Evolutionary conservation across 2,329 filamentous ascomycete species (phyloP).

Genomic region (Colletotrichum phormii): DNA sequence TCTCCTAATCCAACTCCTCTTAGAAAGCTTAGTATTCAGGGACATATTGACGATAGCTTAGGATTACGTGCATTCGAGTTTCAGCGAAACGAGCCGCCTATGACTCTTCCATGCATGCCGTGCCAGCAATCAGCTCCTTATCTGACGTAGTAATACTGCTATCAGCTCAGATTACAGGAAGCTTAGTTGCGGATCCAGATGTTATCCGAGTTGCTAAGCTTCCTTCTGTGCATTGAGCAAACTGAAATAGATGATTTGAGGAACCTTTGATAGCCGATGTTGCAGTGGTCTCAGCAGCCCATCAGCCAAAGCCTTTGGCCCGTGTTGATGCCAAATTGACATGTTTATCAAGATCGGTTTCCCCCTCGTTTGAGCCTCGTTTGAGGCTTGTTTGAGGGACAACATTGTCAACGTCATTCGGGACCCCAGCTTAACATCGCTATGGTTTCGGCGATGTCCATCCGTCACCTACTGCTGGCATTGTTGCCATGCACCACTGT

Average conservation of each 20-base stretch:
- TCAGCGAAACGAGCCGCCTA: not conserved
- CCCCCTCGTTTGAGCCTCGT: not conserved
- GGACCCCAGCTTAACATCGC: not conserved
- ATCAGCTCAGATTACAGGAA: too few species aligned
- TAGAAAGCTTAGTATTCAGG: not conserved
- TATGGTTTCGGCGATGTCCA: slow-evolving; percentile 1
- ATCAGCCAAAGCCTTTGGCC: not conserved
- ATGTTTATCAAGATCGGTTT: not conserved
- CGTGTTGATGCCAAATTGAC: too few species aligned
- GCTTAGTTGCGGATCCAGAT: too few species aligned
- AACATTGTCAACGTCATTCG: not conserved
- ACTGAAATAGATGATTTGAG: not conserved
- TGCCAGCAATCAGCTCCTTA: too few species aligned
- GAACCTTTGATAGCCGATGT: not conserved
- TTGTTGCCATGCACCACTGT: slow-evolving; percentile 12
- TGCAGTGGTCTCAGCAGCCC: not conserved
- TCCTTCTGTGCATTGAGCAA: not conserved
- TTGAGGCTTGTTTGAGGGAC: accelerated
- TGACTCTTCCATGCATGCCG: not conserved
- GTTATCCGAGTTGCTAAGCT: not conserved
- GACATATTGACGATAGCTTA: not conserved
- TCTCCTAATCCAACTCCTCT: not conserved
- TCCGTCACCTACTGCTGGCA: not conserved
- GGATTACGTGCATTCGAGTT: not conserved
- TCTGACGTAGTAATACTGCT: too few species aligned